Evolutionary conservation across 208 protist species (phyloP).

Genomic region (Acanthamoeba healyi): DNA sequence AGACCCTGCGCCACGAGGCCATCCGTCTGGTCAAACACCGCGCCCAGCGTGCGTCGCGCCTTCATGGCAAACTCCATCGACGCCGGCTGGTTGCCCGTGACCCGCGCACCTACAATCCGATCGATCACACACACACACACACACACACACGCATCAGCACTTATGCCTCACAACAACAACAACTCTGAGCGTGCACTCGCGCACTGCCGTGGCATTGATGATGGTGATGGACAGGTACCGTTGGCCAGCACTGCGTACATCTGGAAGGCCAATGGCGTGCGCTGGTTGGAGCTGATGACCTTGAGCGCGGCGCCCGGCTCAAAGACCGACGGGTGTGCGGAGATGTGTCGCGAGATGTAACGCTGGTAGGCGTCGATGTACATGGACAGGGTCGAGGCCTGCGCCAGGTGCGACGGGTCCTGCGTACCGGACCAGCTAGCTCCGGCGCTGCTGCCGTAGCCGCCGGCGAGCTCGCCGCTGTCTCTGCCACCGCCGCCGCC

Average conservation of each 20-base stretch:
- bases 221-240: background rate
- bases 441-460: background rate
- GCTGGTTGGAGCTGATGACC: constrained; percentile 55
- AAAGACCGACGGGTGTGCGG: constrained; percentile 22
- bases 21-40: constrained; percentile 74
- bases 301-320: constrained; percentile 35
- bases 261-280: constrained; percentile 73
- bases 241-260: constrained; percentile 73
- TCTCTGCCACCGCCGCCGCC: background rate
- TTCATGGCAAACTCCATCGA: constrained; percentile 51
- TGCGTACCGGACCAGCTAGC: background rate
- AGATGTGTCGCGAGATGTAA: constrained; percentile 72
- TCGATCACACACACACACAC: too few relatives aligned
- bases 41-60: constrained; percentile 46
- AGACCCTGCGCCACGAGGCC: constrained; percentile 68
- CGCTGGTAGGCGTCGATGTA: constrained; percentile 68
- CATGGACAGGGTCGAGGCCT: background rate
- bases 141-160: too few relatives aligned
- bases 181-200: too few relatives aligned
- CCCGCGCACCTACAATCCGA: constrained; percentile 12
- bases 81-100: constrained; percentile 53
- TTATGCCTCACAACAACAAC: too few relatives aligned
- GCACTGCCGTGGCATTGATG: background rate
- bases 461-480: background rate
- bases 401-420: background rate